Percentiles rank a stretch among this genome's conserved stretches.
These are phyloP conservation scores for Botrytis elliptica DNA, from an alignment of 2,329 filamentous ascomycete genomes.

Conservation along the genomic window DNA sequence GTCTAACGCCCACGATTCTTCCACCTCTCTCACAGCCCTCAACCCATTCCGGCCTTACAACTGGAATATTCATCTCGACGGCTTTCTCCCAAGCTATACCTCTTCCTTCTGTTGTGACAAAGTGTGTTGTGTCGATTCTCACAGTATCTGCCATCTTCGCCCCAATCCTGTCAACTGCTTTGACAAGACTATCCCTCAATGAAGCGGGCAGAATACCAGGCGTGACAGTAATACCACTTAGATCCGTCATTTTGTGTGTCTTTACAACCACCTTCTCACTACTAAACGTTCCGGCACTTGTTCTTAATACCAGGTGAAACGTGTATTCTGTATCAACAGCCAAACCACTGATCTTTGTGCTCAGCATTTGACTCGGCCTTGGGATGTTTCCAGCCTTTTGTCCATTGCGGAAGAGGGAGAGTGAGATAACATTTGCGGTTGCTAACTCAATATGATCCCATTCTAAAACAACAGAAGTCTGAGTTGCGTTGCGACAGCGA, in stretches of 20 bases:
- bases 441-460: constrained; percentile 95
- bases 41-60: constrained; percentile 95
- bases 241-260: constrained; percentile 98
- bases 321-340: constrained; percentile 96
- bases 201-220: constrained; percentile 78
- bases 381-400: constrained; percentile 96
- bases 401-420: constrained; percentile 91
- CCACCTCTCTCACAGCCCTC: constrained; percentile 94
- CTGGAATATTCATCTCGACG: constrained; percentile 95
- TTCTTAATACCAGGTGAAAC: constrained; percentile 89
- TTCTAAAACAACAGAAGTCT: constrained; percentile 96
- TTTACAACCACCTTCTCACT: constrained; percentile 82
- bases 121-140: constrained; percentile 96
- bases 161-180: constrained; percentile 82
- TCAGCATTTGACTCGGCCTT: constrained; percentile 79
- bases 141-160: constrained; percentile 88
- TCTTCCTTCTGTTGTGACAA: constrained; percentile 91
- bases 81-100: constrained; percentile 94
- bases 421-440: constrained; percentile 84
- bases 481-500: constrained; percentile 93
- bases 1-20: constrained; percentile 87
- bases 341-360: constrained; percentile 94
- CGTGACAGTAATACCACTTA: constrained; percentile 92
- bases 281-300: constrained; percentile 80
- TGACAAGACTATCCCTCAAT: constrained; percentile 68